These are phyloP conservation scores for Gelatoporia subvermispora DNA, from an alignment of 768 basidiomycete genomes.

Conservation along the genomic window DNA sequence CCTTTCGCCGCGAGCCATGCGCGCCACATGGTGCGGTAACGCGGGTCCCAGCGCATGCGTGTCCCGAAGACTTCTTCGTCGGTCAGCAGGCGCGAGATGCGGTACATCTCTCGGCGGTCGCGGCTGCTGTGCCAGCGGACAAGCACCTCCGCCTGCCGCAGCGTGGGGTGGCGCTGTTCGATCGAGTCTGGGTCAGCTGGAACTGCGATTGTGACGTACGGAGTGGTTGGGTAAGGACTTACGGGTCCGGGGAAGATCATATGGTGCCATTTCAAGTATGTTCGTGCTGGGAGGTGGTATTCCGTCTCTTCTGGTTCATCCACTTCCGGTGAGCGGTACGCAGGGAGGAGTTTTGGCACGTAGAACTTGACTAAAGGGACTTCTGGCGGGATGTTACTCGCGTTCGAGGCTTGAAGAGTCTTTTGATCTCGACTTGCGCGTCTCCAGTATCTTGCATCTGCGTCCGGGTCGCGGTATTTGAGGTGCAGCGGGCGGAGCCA, in stretches of 20 bases:
- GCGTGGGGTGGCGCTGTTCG: slow-evolving; percentile 31
- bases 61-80: slow-evolving; percentile 33
- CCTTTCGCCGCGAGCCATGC: slow-evolving; percentile 34
- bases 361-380: slow-evolving; percentile 18
- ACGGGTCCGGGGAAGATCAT: slow-evolving; percentile 41
- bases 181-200: too few species aligned
- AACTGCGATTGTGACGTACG: not conserved
- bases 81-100: slow-evolving; percentile 36
- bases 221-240: slow-evolving; percentile 10
- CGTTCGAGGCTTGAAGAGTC: slow-evolving; percentile 11
- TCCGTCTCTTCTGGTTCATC: slow-evolving; percentile 17
- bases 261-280: slow-evolving; percentile 43
- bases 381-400: slow-evolving; percentile 1
- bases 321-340: slow-evolving; percentile 25
- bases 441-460: slow-evolving; percentile 16
- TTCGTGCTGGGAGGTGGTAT: slow-evolving; percentile 27
- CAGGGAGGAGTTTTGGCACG: slow-evolving; percentile 29
- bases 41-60: slow-evolving; percentile 14
- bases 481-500: not conserved
- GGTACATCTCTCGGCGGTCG: slow-evolving; percentile 35
- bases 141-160: slow-evolving; percentile 26
- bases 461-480: slow-evolving; percentile 3
- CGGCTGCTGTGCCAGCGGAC: slow-evolving; percentile 33
- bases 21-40: slow-evolving; percentile 34
- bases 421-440: slow-evolving; percentile 2